Evolutionary conservation across 148 eudicot genomes (phyloP), one percentile per base, ranked within the genome.

Genomic region (Bassia scoparia): DNA sequence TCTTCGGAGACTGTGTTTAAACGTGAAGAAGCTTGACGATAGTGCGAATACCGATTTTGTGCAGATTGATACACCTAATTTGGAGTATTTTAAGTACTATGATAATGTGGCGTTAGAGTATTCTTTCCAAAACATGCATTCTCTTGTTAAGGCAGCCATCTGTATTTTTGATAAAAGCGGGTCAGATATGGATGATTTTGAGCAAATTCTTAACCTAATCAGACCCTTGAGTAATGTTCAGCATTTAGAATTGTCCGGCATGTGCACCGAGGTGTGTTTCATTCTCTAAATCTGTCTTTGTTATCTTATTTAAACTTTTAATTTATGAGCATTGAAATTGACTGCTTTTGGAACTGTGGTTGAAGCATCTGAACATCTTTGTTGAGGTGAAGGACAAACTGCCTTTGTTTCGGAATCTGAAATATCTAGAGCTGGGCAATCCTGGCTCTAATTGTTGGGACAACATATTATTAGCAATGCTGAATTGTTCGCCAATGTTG

Each of bases 1-100:
- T n/a, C 77, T 76, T 29, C 70, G 21, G 63, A 67, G 60, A 37
- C 61, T 80, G 56, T 34, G 50, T 46, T 46, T 46, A 46, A 9
- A 46, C 50, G 17, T 46, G 7, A 3, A 35, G 72, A 26, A 17
- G 0, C 18, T 15, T 44, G 17, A 46, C 0, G 12, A 2, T 3
- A 15, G 30, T 7, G 3, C 17, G 50, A 46, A 12, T 44, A 48
- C 6, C 2, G 17, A 34, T 15, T 24, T 71, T 70, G 61, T 79
- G 71, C 59, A 14, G 41, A 61, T 79, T 31, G 56, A 79, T 50
- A 74, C 78, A 59, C 82, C 82, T 41, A 61, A 56, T 71, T 72
- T 81, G 52, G 24, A 33, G 67, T 52, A 61, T 71, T 52, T 76
- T 15, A 10, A 2, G 0, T 62, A 33, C 21, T 9, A 2, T 9